phyloP scores from a whole-genome alignment of 2,329 filamentous ascomycete species.

The Ophidiomyces ophidiicola region DNA sequence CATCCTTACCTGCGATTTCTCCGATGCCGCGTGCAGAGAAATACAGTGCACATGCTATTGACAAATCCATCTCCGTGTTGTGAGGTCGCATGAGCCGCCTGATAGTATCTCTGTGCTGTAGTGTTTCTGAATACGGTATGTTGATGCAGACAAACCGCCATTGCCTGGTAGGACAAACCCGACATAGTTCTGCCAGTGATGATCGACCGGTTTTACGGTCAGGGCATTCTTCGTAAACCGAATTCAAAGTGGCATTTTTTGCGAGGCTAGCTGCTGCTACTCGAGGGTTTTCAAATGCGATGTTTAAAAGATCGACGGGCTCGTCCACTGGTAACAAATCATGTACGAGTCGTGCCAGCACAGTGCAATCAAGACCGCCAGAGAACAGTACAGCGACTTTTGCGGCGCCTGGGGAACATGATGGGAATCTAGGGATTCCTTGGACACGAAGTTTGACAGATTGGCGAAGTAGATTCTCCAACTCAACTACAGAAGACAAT shows the following conservation, averaged over 20 bases:
- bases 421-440: slow-evolving; percentile 50
- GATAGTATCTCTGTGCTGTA: slow-evolving; percentile 55
- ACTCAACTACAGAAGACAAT: slow-evolving; percentile 41
- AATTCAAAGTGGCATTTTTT: slow-evolving; percentile 23
- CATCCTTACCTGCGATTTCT: slow-evolving; percentile 26
- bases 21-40: slow-evolving; percentile 74
- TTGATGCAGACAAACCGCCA: slow-evolving; percentile 80
- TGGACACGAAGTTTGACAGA: slow-evolving; percentile 55
- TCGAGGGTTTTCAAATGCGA: slow-evolving; percentile 90
- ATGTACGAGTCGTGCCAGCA: slow-evolving; percentile 69
- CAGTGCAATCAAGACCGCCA: slow-evolving; percentile 82
- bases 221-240: slow-evolving; percentile 66
- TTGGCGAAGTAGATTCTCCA: slow-evolving; percentile 45
- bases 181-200: slow-evolving; percentile 61
- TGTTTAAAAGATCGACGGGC: slow-evolving; percentile 78
- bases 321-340: slow-evolving; percentile 58
- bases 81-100: slow-evolving; percentile 77
- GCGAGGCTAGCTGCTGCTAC: slow-evolving; percentile 44
- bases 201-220: slow-evolving; percentile 77
- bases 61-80: slow-evolving; percentile 97
- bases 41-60: slow-evolving; percentile 85
- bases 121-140: slow-evolving; percentile 64
- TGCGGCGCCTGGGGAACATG: slow-evolving; percentile 20
- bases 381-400: slow-evolving; percentile 76
- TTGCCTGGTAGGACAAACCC: slow-evolving; percentile 53